Conservation (phyloP, 2,329 filamentous ascomycete species). For the Didymella exigua region DNA sequence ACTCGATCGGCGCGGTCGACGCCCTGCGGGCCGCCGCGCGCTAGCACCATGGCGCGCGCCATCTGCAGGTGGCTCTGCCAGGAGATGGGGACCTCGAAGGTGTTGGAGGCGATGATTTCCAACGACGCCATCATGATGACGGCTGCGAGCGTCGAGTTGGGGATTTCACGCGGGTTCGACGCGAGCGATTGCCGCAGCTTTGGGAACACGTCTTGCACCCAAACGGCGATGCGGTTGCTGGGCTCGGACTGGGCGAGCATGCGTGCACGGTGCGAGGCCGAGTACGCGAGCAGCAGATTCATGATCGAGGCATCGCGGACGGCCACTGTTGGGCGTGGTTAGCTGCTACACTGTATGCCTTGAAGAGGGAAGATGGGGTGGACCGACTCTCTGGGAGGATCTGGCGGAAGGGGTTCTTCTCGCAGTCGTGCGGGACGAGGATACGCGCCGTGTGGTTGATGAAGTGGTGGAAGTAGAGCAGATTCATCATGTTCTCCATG, state of each 20-base stretch:
- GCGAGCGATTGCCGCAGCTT: conserved; percentile 70
- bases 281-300: conserved; percentile 79
- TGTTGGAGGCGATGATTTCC: conserved; percentile 81
- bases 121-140: conserved; percentile 85
- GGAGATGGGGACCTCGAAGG: conserved; percentile 78
- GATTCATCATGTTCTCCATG: conserved; percentile 76
- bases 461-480: conserved; percentile 76
- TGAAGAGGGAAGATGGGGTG: neutral
- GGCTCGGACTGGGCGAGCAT: conserved; percentile 76
- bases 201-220: conserved; percentile 80
- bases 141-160: conserved; percentile 75
- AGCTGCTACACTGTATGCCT: neutral
- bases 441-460: conserved; percentile 79
- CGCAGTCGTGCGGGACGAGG: conserved; percentile 66
- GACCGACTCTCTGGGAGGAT: conserved; percentile 66
- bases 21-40: conserved; percentile 64
- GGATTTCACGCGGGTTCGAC: conserved; percentile 57
- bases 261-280: conserved; percentile 80
- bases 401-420: conserved; percentile 64
- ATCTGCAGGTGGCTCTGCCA: conserved; percentile 82
- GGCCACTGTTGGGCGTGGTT: conserved; percentile 61
- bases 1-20: conserved; percentile 59
- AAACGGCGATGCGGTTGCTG: conserved; percentile 75
- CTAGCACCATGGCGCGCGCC: conserved; percentile 75
- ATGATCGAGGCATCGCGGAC: conserved; percentile 73